phyloP scores from a whole-genome alignment of 768 basidiomycete genomes.

The Rubroboletus satanas region DNA sequence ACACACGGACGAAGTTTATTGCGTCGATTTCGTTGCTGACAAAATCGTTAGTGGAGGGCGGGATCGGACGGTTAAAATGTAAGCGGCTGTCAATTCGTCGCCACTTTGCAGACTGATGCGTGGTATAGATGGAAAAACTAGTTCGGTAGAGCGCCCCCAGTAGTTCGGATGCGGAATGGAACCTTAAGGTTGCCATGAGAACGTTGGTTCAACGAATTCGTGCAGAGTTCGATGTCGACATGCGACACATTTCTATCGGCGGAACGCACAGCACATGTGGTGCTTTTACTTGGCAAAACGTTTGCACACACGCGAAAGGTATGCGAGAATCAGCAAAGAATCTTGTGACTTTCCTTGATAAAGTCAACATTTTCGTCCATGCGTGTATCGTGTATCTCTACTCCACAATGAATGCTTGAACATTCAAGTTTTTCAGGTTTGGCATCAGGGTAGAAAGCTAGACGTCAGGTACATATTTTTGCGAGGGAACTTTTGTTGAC shows the following conservation, averaged over 20 bases:
- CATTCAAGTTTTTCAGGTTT: not conserved
- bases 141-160: not conserved
- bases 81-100: conserved; percentile 26
- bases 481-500: not conserved
- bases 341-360: not conserved
- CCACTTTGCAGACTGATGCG: not conserved
- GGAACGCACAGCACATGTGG: not conserved
- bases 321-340: not conserved
- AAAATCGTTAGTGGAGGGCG: conserved; percentile 98
- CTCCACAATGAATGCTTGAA: not conserved
- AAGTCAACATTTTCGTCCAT: not conserved
- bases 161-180: not conserved
- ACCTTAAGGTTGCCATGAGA: not conserved
- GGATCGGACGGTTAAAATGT: conserved; percentile 93
- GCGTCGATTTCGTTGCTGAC: conserved; percentile 98
- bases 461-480: not conserved
- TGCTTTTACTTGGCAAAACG: not conserved
- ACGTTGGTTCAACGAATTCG: not conserved
- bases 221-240: not conserved
- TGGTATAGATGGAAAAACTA: conserved; percentile 31
- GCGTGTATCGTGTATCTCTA: not conserved
- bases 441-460: too few species aligned
- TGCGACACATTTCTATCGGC: not conserved
- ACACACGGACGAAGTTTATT: conserved; percentile 97
- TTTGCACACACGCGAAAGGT: not conserved